Percentiles rank a stretch among this genome's conserved stretches.
phyloP scores from a whole-genome alignment of 2,329 filamentous ascomycete species.

The Xylariaceae sp. region DNA sequence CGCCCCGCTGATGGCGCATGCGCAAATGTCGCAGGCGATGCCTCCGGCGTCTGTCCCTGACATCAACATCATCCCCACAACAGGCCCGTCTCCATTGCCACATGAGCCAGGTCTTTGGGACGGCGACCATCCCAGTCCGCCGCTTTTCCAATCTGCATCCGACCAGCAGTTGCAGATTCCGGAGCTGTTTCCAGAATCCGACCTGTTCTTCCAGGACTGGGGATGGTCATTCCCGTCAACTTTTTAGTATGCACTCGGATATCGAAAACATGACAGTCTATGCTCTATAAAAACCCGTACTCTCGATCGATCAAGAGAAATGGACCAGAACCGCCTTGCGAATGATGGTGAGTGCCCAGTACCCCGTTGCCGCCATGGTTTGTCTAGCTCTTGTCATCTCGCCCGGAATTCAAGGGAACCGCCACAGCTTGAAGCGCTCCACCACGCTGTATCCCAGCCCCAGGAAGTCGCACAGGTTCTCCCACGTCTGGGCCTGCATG shows the following conservation, averaged over 20 bases:
- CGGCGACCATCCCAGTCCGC: background rate
- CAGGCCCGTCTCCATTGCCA: background rate
- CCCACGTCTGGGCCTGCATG: conserved; percentile 22
- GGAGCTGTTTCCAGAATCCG: conserved; percentile 1
- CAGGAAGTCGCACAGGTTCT: conserved; percentile 21
- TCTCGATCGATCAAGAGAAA: no score
- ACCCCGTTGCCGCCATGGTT: no score
- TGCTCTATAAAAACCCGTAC: no score
- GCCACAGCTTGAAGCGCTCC: conserved; percentile 22
- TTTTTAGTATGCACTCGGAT: background rate
- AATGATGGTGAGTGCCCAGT: no score
- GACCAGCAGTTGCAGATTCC: background rate
- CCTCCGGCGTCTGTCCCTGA: background rate
- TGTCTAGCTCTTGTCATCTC: no score
- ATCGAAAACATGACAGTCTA: background rate
- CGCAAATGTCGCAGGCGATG: background rate
- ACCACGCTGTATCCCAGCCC: conserved; percentile 24
- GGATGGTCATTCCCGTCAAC: background rate
- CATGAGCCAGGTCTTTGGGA: background rate
- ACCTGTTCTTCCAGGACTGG: conserved; percentile 2
- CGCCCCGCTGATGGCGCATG: no score
- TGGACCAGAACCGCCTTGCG: no score
- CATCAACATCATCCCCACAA: background rate
- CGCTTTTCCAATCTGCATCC: background rate
- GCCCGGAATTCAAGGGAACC: conserved; percentile 16